phyloP scores from a whole-genome alignment of 345 rosid genomes.

The Trapa incisa region DNA sequence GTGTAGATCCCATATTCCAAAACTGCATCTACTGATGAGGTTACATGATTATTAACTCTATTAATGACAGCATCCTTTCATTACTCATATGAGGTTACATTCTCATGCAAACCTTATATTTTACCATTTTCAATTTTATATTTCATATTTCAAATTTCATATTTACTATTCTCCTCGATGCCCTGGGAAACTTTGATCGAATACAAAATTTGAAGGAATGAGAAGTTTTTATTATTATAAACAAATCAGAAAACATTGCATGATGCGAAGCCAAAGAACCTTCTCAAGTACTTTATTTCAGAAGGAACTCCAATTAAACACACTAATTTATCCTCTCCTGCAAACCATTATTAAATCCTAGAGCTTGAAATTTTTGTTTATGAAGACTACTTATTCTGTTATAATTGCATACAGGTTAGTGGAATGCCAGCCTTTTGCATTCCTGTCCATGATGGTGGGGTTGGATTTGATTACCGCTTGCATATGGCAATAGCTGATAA shows the following conservation, averaged over 20 bases:
- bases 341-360: not conserved
- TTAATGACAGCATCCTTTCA: too few relatives aligned
- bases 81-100: too few relatives aligned
- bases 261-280: not conserved
- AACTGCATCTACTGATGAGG: too few relatives aligned
- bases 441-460: constrained; percentile 83
- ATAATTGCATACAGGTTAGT: constrained; percentile 51
- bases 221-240: not conserved
- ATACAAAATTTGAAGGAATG: not conserved
- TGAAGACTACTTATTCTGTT: not conserved
- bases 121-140: too few relatives aligned
- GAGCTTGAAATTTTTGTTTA: not conserved
- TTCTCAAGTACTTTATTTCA: not conserved
- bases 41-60: too few relatives aligned
- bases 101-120: too few relatives aligned
- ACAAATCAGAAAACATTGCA: not conserved
- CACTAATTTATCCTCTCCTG: not conserved
- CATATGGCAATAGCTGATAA: constrained; percentile 97
- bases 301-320: not conserved
- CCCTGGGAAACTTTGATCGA: not conserved
- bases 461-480: constrained; percentile 94
- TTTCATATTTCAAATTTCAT: not conserved
- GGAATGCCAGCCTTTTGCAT: constrained; percentile 97
- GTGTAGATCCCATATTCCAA: not conserved
- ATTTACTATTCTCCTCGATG: not conserved